Percentiles rank a stretch among this genome's conserved stretches.
These are phyloP conservation scores for Melampsora americana DNA, from an alignment of 1,284 basidiomycete genomes.

Conservation along the genomic window DNA sequence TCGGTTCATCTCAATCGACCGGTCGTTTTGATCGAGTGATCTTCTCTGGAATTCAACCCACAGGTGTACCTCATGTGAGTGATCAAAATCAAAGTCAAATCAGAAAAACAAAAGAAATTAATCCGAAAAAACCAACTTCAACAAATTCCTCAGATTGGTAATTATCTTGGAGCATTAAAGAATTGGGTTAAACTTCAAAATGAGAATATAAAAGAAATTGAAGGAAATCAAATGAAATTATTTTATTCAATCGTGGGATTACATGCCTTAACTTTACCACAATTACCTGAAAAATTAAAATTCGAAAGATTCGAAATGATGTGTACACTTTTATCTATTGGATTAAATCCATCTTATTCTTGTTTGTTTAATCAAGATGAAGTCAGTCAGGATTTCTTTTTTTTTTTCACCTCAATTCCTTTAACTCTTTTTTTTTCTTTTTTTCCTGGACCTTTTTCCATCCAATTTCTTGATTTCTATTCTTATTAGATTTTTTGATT, in stretches of 20 bases:
- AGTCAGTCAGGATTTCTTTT: constrained; percentile 57
- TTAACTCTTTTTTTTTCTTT: too few species aligned
- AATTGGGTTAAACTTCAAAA: constrained; percentile 53
- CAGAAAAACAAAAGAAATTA: not conserved
- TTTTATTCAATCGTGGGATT: constrained; percentile 85
- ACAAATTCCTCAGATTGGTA: constrained; percentile 49
- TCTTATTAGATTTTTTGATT: not conserved
- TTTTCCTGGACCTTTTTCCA: too few species aligned
- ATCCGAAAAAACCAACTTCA: not conserved
- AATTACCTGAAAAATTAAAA: constrained; percentile 67
- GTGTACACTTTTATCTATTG: constrained; percentile 77
- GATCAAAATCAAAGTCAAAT: too few species aligned
- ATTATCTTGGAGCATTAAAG: constrained; percentile 53
- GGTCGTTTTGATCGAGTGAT: constrained; percentile 55
- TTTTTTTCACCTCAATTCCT: constrained; percentile 11
- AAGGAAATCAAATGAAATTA: constrained; percentile 52
- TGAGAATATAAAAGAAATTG: not conserved
- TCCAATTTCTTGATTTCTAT: too few species aligned
- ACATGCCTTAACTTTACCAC: constrained; percentile 86
- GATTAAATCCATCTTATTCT: constrained; percentile 72
- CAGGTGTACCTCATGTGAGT: constrained; percentile 74
- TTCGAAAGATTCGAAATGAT: constrained; percentile 72
- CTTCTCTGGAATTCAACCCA: constrained; percentile 79
- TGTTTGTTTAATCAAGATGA: constrained; percentile 85
- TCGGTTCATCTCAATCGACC: not conserved